Evolutionary conservation across 768 basidiomycete species (phyloP).

Genomic region (Kondoa malvinella): DNA sequence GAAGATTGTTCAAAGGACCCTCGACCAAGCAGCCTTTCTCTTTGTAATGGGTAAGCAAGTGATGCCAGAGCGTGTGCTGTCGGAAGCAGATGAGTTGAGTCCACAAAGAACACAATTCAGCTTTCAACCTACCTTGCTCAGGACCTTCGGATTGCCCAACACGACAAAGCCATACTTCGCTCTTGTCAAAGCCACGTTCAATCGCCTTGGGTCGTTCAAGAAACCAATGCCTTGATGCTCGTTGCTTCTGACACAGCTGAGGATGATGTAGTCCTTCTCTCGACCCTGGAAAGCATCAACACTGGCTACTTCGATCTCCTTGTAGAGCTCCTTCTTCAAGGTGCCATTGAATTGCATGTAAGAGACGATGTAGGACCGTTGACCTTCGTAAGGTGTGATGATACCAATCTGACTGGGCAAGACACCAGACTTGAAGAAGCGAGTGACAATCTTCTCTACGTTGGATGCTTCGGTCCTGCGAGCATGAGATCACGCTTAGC

Average conservation of each 20-base stretch:
- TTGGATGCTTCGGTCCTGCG: slow-evolving; percentile 89
- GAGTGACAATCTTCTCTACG: slow-evolving; percentile 98
- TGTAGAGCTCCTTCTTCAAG: slow-evolving; percentile 96
- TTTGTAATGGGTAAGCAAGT: slow-evolving; percentile 95
- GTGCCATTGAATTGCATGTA: slow-evolving; percentile 99
- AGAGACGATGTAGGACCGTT: slow-evolving; percentile 92
- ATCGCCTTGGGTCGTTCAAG: slow-evolving; percentile 85
- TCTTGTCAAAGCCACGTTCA: slow-evolving; percentile 91
- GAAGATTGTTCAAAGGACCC: slow-evolving; percentile 86
- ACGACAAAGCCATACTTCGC: slow-evolving; percentile 98
- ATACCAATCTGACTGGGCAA: slow-evolving; percentile 90
- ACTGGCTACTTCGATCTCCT: slow-evolving; percentile 96
- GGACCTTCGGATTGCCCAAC: slow-evolving; percentile 97
- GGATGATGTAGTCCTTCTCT: slow-evolving; percentile 98
- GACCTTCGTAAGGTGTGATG: slow-evolving; percentile 97
- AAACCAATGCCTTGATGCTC: slow-evolving; percentile 99
- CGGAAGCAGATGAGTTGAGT: background rate
- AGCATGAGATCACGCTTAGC: background rate
- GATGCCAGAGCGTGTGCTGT: slow-evolving; percentile 96
- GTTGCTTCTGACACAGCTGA: slow-evolving; percentile 93
- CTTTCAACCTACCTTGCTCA: slow-evolving; percentile 62
- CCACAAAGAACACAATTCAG: background rate
- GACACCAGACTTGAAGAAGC: slow-evolving; percentile 98
- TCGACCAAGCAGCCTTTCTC: slow-evolving; percentile 86
- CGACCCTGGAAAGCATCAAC: slow-evolving; percentile 99